These are phyloP conservation scores for Mycena floridula DNA, from an alignment of 768 basidiomycete species.

Conservation along the genomic window DNA sequence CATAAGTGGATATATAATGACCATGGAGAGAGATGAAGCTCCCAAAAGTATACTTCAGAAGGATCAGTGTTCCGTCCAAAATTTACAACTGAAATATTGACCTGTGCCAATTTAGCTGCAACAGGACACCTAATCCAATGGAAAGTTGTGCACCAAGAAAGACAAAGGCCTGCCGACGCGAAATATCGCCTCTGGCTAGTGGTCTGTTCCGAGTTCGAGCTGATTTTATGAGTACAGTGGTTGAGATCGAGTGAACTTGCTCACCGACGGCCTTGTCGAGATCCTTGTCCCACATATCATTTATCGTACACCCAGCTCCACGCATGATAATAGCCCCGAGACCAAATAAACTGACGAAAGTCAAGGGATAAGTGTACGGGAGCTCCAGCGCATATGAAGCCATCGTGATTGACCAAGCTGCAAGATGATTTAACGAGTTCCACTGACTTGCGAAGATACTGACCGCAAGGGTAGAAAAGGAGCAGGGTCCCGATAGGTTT, in stretches of 20 bases:
- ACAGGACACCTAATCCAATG: slow-evolving; percentile 75
- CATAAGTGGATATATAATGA: slow-evolving; percentile 92
- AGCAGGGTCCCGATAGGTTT: slow-evolving; percentile 94
- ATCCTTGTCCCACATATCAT: slow-evolving; percentile 96
- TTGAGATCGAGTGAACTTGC: slow-evolving; percentile 10
- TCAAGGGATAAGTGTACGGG: slow-evolving; percentile 62
- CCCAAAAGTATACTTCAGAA: slow-evolving; percentile 76
- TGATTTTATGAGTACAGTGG: slow-evolving; percentile 1
- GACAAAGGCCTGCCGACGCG: slow-evolving; percentile 61
- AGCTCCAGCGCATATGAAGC: slow-evolving; percentile 75
- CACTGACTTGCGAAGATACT: slow-evolving; percentile 21
- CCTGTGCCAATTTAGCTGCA: slow-evolving; percentile 96
- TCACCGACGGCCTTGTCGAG: slow-evolving; percentile 89
- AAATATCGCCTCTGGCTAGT: slow-evolving; percentile 79
- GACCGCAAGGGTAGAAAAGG: slow-evolving; percentile 92
- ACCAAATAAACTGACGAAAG: slow-evolving; percentile 80
- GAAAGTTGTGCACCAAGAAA: slow-evolving; percentile 83
- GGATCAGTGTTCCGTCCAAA: background rate
- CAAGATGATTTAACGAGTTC: background rate
- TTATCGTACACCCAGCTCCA: slow-evolving; percentile 97
- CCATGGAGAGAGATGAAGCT: slow-evolving; percentile 83
- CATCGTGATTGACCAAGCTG: slow-evolving; percentile 99
- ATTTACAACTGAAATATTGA: slow-evolving; percentile 24
- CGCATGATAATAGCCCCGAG: slow-evolving; percentile 92
- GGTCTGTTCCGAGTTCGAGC: slow-evolving; percentile 77